Base-by-base conservation (phyloP, 176 grass and related monocot genomes). In the Ampelocalamus luodianensis region DNA sequence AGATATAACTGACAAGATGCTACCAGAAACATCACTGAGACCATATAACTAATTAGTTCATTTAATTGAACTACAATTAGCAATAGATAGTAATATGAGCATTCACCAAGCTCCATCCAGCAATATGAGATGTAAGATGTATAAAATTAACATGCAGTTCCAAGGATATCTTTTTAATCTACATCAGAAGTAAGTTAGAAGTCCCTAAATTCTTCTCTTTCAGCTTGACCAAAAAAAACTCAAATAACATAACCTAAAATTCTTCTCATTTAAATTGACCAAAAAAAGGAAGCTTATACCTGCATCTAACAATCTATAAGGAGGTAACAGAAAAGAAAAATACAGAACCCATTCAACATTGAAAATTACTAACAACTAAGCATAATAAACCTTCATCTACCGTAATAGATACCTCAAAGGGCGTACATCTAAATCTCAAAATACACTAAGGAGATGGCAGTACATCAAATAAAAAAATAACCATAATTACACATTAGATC, bases 181-280 rank as follows among this genome's bases (percentile, higher is more conserved):
- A 67, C 10, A 58, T 74, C 59, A 66, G 15, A 74, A 74, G 22
- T 72, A 68, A 18, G 20, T 14, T 65, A 67, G 66, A 79, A 74
- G 2, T 14, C 5, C 10, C 42, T 27, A 14, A 16, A 43, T 69
- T 69, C 8, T n/a, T 77, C 5, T 65, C 16, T 10, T 18, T 87
- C 39, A 17, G 23, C 10, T 59, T 26, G 10, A 62, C 4, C 18
- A 12, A 23, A 15, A 23, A 72, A 53, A 51, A 24, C 9, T 26
- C 22, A 80, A 32, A 72, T n/a, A 71, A 17, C 5, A 20, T 29
- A 73, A 53, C 23, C 17, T 26, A 65, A 22, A 87, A 15, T 73
- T 44, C 15, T 12, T 60, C 56, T 24, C 40, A 60, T 65, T 54
- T 36, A 2, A 22, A 14, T 36, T 87, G 77, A 65, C 36, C 3